phyloP scores from a whole-genome alignment of 768 basidiomycete genomes.

The Termitomyces sp. region DNA sequence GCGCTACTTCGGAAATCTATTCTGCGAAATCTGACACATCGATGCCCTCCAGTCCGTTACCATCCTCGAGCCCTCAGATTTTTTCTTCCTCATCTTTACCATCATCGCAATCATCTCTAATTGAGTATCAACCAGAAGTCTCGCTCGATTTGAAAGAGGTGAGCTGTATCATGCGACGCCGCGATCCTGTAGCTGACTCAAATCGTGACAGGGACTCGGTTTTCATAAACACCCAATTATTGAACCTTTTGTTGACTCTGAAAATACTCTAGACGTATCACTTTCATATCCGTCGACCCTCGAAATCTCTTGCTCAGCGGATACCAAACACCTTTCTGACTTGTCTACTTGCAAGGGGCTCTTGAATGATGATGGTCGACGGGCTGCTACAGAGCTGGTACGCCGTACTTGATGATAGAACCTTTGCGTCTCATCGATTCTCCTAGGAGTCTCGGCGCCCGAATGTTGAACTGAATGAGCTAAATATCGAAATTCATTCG shows the following conservation, averaged over 20 bases:
- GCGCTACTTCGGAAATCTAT: background rate
- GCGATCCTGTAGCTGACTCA: background rate
- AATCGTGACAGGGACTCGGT: background rate
- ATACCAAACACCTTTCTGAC: background rate
- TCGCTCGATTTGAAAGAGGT: conserved; percentile 1
- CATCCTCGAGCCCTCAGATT: conserved; percentile 44
- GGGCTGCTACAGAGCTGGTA: background rate
- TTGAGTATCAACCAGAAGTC: background rate
- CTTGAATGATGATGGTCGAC: background rate
- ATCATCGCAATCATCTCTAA: conserved; percentile 22
- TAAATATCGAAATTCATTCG: background rate
- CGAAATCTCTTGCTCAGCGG: background rate
- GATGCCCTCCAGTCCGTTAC: conserved; percentile 14
- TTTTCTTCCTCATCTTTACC: conserved; percentile 37
- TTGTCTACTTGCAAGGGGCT: background rate
- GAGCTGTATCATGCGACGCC: background rate
- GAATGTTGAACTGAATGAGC: background rate
- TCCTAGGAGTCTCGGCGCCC: background rate
- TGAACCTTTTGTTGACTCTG: background rate
- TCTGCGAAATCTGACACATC: background rate
- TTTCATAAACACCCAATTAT: background rate
- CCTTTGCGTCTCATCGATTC: background rate
- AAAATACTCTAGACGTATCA: background rate
- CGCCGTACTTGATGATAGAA: no score
- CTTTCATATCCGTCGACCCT: background rate